These are phyloP conservation scores for Amanita rubescens DNA, from an alignment of 768 basidiomycete species.

Conservation along the genomic window DNA sequence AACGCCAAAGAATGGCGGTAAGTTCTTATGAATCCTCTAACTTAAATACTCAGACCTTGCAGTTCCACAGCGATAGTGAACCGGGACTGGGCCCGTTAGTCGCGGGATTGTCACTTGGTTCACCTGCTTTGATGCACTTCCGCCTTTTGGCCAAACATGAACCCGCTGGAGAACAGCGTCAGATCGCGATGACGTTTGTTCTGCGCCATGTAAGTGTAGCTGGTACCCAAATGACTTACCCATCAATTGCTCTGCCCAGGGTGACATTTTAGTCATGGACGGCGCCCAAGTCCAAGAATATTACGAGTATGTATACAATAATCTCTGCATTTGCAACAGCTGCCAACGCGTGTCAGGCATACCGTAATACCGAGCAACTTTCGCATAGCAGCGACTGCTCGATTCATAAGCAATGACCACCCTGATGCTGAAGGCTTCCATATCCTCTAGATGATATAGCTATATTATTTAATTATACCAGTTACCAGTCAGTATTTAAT, in stretches of 20 bases:
- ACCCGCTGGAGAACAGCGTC: slow-evolving; percentile 21
- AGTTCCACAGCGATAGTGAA: slow-evolving; percentile 82
- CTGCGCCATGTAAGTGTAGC: slow-evolving; percentile 52
- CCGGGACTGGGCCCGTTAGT: slow-evolving; percentile 64
- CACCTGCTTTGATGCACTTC: slow-evolving; percentile 77
- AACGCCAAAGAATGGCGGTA: slow-evolving; percentile 78
- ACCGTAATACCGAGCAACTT: slow-evolving; percentile 70
- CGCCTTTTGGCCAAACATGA: slow-evolving; percentile 38
- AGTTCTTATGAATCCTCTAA: slow-evolving; percentile 15
- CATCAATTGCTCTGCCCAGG: slow-evolving; percentile 23
- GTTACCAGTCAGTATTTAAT: neutral
- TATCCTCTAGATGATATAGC: neutral
- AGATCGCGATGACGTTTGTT: slow-evolving; percentile 44
- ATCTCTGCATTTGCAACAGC: neutral
- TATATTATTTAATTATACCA: neutral
- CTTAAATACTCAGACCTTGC: neutral
- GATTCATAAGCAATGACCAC: slow-evolving; percentile 40
- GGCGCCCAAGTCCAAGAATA: slow-evolving; percentile 56
- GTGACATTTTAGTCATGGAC: slow-evolving; percentile 75
- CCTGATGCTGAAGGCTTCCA: neutral
- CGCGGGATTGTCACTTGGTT: slow-evolving; percentile 71
- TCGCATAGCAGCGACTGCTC: slow-evolving; percentile 75
- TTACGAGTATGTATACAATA: slow-evolving; percentile 50
- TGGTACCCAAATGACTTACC: neutral
- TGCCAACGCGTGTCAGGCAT: slow-evolving; percentile 38